phyloP scores from a whole-genome alignment of 1,139 yeast species.

The Williopsis jadinii region DNA sequence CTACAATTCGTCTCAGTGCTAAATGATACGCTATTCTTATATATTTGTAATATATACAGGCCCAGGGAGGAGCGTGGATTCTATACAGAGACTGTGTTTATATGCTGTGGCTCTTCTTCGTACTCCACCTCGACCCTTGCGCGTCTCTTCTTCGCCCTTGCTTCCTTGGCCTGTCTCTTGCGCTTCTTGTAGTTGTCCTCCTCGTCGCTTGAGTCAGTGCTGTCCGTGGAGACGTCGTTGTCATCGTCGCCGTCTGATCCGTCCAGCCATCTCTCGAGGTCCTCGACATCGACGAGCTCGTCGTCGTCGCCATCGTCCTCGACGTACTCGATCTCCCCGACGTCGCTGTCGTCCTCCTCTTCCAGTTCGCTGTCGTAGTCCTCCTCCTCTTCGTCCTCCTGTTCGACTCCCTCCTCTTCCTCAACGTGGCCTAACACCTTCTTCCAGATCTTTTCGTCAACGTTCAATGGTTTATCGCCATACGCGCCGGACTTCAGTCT shows the following conservation, averaged over 20 bases:
- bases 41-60: too few relatives aligned
- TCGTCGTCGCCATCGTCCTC: constrained; percentile 75
- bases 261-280: constrained; percentile 84
- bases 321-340: constrained; percentile 77
- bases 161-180: constrained; percentile 30
- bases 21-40: too few relatives aligned
- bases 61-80: too few relatives aligned
- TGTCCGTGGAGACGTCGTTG: constrained; percentile 30
- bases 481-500: constrained; percentile 96
- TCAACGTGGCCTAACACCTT: constrained; percentile 74
- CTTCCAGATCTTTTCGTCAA: constrained; percentile 93
- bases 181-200: constrained; percentile 38
- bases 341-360: constrained; percentile 56
- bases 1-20: not conserved
- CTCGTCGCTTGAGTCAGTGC: constrained; percentile 29
- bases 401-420: constrained; percentile 56
- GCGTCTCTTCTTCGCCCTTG: constrained; percentile 46
- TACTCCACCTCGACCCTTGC: constrained; percentile 80
- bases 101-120: constrained; percentile 55
- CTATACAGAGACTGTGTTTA: constrained; percentile 8
- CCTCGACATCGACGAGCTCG: constrained; percentile 87
- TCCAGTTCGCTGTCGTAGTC: constrained; percentile 42
- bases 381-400: constrained; percentile 47
- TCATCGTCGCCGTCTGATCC: constrained; percentile 47
- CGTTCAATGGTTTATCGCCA: constrained; percentile 95